Evolutionary conservation across 2,329 filamentous ascomycete genomes (phyloP).

Genomic region (Clarireedia sp.): DNA sequence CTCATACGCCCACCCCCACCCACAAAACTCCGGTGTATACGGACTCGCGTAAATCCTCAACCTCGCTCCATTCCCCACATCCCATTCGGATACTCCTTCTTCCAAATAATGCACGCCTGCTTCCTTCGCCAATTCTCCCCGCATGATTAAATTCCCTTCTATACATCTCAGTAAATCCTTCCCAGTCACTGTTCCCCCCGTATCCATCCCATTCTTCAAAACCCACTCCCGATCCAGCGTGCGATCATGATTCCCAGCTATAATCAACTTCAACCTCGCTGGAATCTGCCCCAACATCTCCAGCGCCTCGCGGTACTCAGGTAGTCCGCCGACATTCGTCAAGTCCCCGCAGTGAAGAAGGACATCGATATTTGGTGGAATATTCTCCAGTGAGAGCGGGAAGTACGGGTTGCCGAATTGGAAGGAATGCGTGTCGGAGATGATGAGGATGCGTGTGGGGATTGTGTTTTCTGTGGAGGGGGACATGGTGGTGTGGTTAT

Average conservation of each 20-base stretch:
- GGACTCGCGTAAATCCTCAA: conserved; percentile 30
- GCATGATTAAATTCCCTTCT: conserved; percentile 19
- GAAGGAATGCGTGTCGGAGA: conserved; percentile 27
- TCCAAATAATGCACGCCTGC: conserved; percentile 28
- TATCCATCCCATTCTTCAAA: background rate
- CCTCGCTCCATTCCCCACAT: conserved; percentile 23
- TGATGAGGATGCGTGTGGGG: conserved; percentile 23
- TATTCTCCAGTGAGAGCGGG: conserved; percentile 26
- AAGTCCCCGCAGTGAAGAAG: conserved; percentile 34
- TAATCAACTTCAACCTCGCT: conserved; percentile 51
- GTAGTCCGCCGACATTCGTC: conserved; percentile 23
- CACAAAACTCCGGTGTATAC: conserved; percentile 28
- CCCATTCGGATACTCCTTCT: conserved; percentile 28
- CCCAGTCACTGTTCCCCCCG: too few species aligned
- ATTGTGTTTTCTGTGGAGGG: conserved; percentile 5
- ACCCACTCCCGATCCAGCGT: conserved; percentile 40
- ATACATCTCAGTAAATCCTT: conserved; percentile 8
- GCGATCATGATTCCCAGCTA: conserved; percentile 55
- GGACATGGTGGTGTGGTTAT: background rate
- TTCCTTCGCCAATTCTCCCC: conserved; percentile 16
- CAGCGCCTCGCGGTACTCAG: conserved; percentile 25
- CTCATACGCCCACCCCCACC: conserved; percentile 28
- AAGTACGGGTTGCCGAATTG: conserved; percentile 16
- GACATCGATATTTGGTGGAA: conserved; percentile 23
- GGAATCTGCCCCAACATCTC: conserved; percentile 29